phyloP scores from a whole-genome alignment of 1,284 basidiomycete genomes.

The Pseudozyma thailandica region DNA sequence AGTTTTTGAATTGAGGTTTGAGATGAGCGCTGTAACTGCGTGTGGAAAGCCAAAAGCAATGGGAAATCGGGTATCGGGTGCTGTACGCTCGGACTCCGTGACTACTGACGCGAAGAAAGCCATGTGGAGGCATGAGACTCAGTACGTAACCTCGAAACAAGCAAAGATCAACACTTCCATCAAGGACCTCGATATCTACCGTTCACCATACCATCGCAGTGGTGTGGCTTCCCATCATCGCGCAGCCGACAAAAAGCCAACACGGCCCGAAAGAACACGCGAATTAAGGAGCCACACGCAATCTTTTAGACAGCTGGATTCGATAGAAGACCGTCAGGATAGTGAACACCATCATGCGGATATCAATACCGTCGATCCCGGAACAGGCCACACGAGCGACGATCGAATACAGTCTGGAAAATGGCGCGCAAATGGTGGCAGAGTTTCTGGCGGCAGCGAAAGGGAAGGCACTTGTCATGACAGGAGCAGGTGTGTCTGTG shows the following conservation, averaged over 20 bases:
- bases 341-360: conserved; percentile 48
- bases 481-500: conserved; percentile 65
- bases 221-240: too few relatives aligned
- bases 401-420: conserved; percentile 44
- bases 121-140: conserved; percentile 6
- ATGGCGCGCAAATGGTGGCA: conserved; percentile 45
- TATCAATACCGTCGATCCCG: conserved; percentile 66
- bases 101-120: neutral
- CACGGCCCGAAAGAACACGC: too few relatives aligned
- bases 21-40: too few relatives aligned
- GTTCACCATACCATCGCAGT: neutral
- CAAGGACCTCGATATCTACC: neutral
- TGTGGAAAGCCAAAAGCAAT: neutral
- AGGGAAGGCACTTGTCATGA: conserved; percentile 54
- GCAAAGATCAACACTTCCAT: conserved; percentile 7
- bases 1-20: too few relatives aligned
- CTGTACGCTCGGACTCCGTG: too few relatives aligned
- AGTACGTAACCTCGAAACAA: neutral
- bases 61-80: neutral
- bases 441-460: conserved; percentile 42
- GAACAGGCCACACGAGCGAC: conserved; percentile 27
- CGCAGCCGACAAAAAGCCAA: too few relatives aligned
- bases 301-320: neutral
- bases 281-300: too few relatives aligned
- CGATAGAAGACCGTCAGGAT: neutral